These are phyloP conservation scores for Thermomucor indicae-seudaticae DNA, from an alignment of 371 early-diverging fungal species.

Conservation along the genomic window DNA sequence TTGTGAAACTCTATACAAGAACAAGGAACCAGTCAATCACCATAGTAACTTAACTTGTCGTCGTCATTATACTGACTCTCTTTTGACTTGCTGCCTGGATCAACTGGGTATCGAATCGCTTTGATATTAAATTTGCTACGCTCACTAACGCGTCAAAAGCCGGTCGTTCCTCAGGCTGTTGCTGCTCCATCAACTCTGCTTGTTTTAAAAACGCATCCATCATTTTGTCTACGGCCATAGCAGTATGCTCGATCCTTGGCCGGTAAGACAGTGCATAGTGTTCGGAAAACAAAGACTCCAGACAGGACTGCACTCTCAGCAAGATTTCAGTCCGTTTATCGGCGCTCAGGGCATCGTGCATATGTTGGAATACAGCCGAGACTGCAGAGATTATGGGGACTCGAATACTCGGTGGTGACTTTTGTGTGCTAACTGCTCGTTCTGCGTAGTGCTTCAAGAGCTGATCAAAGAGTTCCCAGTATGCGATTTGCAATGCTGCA, in stretches of 20 bases:
- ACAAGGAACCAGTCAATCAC: too few relatives aligned
- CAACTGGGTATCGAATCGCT: slow-evolving; percentile 24
- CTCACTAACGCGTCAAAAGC: slow-evolving; percentile 7
- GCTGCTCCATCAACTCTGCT: neutral
- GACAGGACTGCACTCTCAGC: slow-evolving; percentile 4
- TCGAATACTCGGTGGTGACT: slow-evolving; percentile 24
- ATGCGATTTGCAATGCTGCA: slow-evolving; percentile 23
- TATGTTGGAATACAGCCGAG: slow-evolving; percentile 16
- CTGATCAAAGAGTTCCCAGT: slow-evolving; percentile 28
- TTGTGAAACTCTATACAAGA: slow-evolving; percentile 24
- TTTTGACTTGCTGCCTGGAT: slow-evolving; percentile 33
- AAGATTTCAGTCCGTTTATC: neutral
- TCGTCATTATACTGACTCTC: slow-evolving; percentile 30
- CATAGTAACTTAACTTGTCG: neutral
- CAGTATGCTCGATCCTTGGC: slow-evolving; percentile 37
- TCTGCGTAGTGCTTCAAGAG: slow-evolving; percentile 25
- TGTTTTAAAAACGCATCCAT: slow-evolving; percentile 13
- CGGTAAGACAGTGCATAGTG: slow-evolving; percentile 24
- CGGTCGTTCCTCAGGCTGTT: neutral
- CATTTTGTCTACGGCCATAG: slow-evolving; percentile 21
- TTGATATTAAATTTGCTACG: slow-evolving; percentile 14
- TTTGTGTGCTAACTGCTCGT: slow-evolving; percentile 5
- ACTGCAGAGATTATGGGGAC: slow-evolving; percentile 19
- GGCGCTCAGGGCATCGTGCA: slow-evolving; percentile 2
- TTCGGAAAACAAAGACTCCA: slow-evolving; percentile 22